Conservation (phyloP, 208 protist genomes). For the Vickermania ingenoplastis region DNA sequence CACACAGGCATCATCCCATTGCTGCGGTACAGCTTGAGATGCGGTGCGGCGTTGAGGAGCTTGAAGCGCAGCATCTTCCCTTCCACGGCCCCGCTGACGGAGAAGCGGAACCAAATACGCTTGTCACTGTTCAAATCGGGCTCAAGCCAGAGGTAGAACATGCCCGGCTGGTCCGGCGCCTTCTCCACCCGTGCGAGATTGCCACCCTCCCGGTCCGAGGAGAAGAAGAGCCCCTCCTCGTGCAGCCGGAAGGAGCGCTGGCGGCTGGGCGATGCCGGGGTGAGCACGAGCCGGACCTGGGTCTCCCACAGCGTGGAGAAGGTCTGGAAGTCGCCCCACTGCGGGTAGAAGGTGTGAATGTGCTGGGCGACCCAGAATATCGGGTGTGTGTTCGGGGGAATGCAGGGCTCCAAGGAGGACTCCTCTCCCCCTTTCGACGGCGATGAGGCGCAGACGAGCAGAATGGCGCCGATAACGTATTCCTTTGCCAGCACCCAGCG, state of each 20-base stretch:
- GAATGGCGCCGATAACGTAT: conserved; percentile 70
- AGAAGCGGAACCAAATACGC: conserved; percentile 84
- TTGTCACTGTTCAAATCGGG: conserved; percentile 59
- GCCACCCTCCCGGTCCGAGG: conserved; percentile 64
- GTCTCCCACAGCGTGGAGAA: conserved; percentile 64
- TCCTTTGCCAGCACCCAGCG: conserved; percentile 75
- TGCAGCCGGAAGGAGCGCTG: conserved; percentile 46
- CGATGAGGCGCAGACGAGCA: conserved; percentile 40
- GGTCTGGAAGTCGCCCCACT: conserved; percentile 29
- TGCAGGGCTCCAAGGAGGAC: conserved; percentile 8
- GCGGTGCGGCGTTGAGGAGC: conserved; percentile 65
- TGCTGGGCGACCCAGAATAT: conserved; percentile 36
- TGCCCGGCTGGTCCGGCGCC: conserved; percentile 15
- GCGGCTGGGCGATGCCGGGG: conserved; percentile 43
- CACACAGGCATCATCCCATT: conserved; percentile 80
- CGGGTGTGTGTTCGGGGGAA: conserved; percentile 39
- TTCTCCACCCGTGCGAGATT: conserved; percentile 79
- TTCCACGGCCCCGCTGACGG: conserved; percentile 34
- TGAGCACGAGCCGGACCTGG: conserved; percentile 60
- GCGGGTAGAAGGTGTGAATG: conserved; percentile 32
- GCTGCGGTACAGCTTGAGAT: conserved; percentile 65
- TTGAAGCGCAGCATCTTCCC: conserved; percentile 39
- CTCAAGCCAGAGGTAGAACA: conserved; percentile 71
- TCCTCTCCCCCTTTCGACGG: conserved; percentile 1
- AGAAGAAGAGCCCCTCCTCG: conserved; percentile 44